Conservation (phyloP, 495 filamentous ascomycete species). For the Aspergillus diversus region DNA sequence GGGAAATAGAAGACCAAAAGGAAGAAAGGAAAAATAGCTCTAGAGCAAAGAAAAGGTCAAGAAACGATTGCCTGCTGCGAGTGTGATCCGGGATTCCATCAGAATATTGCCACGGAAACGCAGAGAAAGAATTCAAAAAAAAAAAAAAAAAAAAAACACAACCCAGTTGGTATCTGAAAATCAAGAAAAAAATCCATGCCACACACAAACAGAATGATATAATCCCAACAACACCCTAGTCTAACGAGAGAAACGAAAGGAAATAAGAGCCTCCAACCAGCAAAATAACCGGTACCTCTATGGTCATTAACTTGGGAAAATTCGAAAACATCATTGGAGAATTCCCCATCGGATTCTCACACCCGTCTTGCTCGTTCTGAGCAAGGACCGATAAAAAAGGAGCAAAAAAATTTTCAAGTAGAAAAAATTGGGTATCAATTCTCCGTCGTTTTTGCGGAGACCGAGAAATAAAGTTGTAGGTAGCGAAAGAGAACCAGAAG, state of each 20-base stretch:
- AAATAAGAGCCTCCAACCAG: constrained; percentile 36
- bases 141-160: constrained; percentile 27
- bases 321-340: constrained; percentile 32
- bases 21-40: constrained; percentile 20
- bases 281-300: constrained; percentile 54
- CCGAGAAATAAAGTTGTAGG: constrained; percentile 14
- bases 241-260: constrained; percentile 46
- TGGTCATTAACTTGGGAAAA: constrained; percentile 43
- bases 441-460: constrained; percentile 1
- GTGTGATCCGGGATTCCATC: constrained; percentile 21
- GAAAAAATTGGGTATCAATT: constrained; percentile 1
- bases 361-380: constrained; percentile 33
- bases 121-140: constrained; percentile 23
- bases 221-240: constrained; percentile 43
- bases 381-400: constrained; percentile 23
- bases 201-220: constrained; percentile 38
- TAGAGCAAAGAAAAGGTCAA: constrained; percentile 23
- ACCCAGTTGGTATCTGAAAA: constrained; percentile 38
- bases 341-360: constrained; percentile 29
- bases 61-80: constrained; percentile 25
- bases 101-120: constrained; percentile 23
- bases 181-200: constrained; percentile 31
- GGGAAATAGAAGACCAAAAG: constrained; percentile 19
- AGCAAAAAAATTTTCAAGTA: constrained; percentile 1
- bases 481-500: constrained; percentile 29